phyloP scores from a whole-genome alignment of 140 eudicot genomes.

The Flaveria floridana region DNA sequence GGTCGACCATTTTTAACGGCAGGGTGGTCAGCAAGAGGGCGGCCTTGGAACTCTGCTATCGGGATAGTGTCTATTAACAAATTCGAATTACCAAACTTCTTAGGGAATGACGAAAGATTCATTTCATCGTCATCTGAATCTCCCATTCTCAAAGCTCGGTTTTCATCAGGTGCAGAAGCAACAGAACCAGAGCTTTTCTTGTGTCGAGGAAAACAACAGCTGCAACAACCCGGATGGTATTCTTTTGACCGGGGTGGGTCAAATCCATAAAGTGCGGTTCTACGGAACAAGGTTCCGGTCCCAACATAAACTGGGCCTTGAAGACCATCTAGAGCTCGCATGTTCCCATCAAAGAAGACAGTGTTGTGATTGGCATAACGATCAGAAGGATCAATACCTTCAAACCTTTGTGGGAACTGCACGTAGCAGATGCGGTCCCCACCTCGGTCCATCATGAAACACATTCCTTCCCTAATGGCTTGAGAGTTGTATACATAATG shows the following conservation, averaged over 20 bases:
- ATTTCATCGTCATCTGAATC: slow-evolving; percentile 62
- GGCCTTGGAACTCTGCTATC: slow-evolving; percentile 87
- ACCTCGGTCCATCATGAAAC: slow-evolving; percentile 99
- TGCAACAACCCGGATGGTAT: slow-evolving; percentile 48
- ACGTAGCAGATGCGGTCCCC: slow-evolving; percentile 88
- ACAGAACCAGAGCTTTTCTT: slow-evolving; percentile 51
- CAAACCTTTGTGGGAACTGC: slow-evolving; percentile 94
- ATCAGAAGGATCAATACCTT: slow-evolving; percentile 94
- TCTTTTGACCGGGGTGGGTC: slow-evolving; percentile 88
- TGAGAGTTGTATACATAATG: slow-evolving; percentile 86
- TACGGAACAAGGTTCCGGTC: slow-evolving; percentile 81
- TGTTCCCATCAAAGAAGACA: slow-evolving; percentile 89
- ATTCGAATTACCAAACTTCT: slow-evolving; percentile 75
- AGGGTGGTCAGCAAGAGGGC: slow-evolving; percentile 98
- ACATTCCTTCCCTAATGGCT: slow-evolving; percentile 93
- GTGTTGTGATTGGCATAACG: slow-evolving; percentile 97
- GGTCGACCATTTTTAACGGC: slow-evolving; percentile 80
- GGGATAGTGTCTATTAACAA: slow-evolving; percentile 76
- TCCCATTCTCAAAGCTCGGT: slow-evolving; percentile 65
- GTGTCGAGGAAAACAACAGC: slow-evolving; percentile 56
- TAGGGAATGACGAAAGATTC: slow-evolving; percentile 62
- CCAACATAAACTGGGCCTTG: slow-evolving; percentile 98
- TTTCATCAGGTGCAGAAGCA: slow-evolving; percentile 57
- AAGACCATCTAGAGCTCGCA: slow-evolving; percentile 93
- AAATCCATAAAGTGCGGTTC: slow-evolving; percentile 82